These are phyloP conservation scores for Haplosporangium gracile DNA, from an alignment of 192 early-diverging fungal species.

Conservation along the genomic window DNA sequence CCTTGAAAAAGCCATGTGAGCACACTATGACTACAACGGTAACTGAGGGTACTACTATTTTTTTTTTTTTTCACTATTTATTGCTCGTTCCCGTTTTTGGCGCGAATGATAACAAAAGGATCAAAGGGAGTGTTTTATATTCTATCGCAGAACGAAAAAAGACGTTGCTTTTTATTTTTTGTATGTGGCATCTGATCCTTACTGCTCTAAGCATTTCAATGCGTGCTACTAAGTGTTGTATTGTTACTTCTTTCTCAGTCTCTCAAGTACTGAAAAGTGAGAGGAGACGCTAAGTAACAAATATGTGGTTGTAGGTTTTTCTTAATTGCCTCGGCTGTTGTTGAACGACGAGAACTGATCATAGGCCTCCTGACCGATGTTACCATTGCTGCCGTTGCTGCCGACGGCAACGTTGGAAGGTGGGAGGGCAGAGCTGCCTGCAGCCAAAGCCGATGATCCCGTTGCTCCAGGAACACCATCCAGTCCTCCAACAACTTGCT, in stretches of 20 bases:
- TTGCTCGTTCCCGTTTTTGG: background rate
- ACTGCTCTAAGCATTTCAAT: background rate
- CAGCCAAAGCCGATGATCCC: constrained; percentile 50
- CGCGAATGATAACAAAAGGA: background rate
- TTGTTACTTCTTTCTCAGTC: background rate
- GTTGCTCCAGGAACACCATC: constrained; percentile 37
- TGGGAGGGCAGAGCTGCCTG: constrained; percentile 46
- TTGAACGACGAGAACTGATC: constrained; percentile 34
- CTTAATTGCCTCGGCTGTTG: constrained; percentile 32
- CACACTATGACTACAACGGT: constrained; percentile 29
- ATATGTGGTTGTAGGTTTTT: background rate
- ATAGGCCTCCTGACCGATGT: constrained; percentile 41
- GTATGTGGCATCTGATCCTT: background rate
- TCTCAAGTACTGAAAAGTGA: background rate
- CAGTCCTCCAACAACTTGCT: constrained; percentile 30
- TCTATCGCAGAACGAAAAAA: background rate
- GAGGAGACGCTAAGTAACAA: background rate
- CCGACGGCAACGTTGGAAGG: constrained; percentile 32
- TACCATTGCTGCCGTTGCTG: constrained; percentile 25
- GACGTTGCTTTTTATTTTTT: background rate
- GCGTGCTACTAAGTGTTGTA: background rate
- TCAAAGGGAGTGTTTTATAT: background rate
- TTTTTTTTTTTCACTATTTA: background rate
- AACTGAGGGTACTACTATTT: constrained; percentile 7
- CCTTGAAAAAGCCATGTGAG: constrained; percentile 28